Evolutionary conservation across 164 flowering plant species (phyloP), one percentile per base, ranked within the genome.

Genomic region (Protea cynaroides): DNA sequence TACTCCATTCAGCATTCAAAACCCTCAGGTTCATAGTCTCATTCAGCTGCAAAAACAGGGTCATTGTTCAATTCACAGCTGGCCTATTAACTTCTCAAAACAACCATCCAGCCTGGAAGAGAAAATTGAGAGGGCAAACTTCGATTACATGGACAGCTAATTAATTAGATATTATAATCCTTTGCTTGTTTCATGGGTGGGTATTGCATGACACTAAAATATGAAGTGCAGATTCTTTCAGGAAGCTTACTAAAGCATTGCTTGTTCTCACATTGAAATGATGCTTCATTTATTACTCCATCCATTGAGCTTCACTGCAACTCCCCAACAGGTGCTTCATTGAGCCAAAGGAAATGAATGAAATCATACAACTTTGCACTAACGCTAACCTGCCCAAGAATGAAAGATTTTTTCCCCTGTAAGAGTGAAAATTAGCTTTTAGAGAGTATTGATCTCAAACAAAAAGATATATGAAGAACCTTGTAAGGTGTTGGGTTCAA

Each of bases 301-400:
- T 7, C n/a, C 1, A 25, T 49, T 37, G 1, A 56, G 21, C 60
- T 64, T 88, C 77, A 95, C 68, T 83, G 87, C 81, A 95, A 70
- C 85, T 95, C 99, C 53, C 97, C 99, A 18, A 95, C 97, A 25
- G 99, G 97, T 25, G 99, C 97, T 70, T 95, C 97, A 54, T 87
- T 95, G 70, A 95, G 92, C 99, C 99, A 95, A 43, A 95, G 76
- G 80, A 86, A 90, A 75, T 95, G 99, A 70, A 95, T 95, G 83
- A 95, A 92, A 74, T 92, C 97, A 21, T 95, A 95, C 73, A 95
- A 69, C 72, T 92, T 88, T 5, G 94, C 92, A 73, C 94, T 95
- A 29, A 95, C 99, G 56, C 97, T 95, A 53, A 92, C 99, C 99
- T 95, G 91, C 60, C 24, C 19, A 23, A 58, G 24, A 52, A 11